phyloP scores from a whole-genome alignment of 2,329 filamentous ascomycete genomes.

The Pseudogymnoascus sp. region DNA sequence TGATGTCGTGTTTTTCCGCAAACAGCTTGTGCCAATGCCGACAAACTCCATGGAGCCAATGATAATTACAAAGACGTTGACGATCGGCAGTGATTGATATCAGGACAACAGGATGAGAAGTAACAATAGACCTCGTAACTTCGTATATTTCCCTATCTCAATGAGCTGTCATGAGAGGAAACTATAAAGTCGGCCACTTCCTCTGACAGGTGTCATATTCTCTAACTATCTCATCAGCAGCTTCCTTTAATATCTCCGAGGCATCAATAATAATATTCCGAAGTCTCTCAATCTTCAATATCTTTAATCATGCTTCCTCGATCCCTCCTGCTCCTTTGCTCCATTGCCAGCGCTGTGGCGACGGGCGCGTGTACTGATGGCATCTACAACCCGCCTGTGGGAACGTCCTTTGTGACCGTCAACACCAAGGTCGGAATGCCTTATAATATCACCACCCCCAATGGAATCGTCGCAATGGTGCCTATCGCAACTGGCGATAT shows the following conservation, averaged over 20 bases:
- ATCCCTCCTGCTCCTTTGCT: background rate
- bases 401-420: background rate
- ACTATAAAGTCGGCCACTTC: background rate
- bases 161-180: background rate
- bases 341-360: slow-evolving; percentile 3
- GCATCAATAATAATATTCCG: background rate
- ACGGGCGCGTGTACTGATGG: background rate
- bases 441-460: background rate
- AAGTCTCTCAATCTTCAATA: background rate
- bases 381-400: background rate
- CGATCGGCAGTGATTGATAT: background rate
- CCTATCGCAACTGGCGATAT: background rate
- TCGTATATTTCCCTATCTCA: background rate
- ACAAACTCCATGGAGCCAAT: background rate
- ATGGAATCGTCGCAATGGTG: background rate
- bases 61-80: too few species aligned
- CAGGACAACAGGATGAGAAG: background rate
- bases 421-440: background rate
- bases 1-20: background rate
- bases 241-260: background rate
- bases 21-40: background rate
- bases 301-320: slow-evolving; percentile 3
- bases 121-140: background rate
- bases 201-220: too few species aligned
- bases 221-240: background rate